Base-by-base conservation (phyloP, 2,329 filamentous ascomycete species). In the Periglandula ipomoeae region DNA sequence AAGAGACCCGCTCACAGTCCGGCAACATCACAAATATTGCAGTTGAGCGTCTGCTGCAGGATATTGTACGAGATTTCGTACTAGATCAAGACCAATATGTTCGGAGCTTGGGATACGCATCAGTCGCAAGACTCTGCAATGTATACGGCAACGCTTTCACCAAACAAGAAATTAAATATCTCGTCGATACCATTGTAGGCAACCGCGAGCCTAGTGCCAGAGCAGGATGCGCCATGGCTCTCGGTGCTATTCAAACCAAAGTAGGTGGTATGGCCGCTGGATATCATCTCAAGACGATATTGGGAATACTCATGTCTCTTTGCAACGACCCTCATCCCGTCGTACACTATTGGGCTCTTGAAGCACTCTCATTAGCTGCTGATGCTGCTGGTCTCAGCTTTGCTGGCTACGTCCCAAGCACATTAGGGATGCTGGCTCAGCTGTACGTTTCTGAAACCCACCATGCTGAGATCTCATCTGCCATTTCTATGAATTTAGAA, bases 231-330 rank as follows among this genome's bases (percentile, higher is more conserved):
- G 93, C 94, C 15, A 88, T 94, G 72, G 89, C 93, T 11, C 71
- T 98, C 26, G 93, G 93, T 8, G 87, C 85, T 49, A 97, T 98
- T 46, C 90, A 98, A 67, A 87, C 89, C 17, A 89, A 95, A 64
- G 87, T 98, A 30, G 94, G 93, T 50, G 91, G 93, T 49, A 97
- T 98, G 90, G 93, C 93, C 47, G 93, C 93, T 48, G 89, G 90
- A 3, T 89, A 93, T 58, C 93, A 98, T 63, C 75, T 98, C 45
- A 97, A 97, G 70, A 96, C 89, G 1, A 96, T 98, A 44, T 78
- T 96, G n/a, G 87, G 91, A 17, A 94, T 98, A 35, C 72, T 98
- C n/a, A 95, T 97, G 86, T 97, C 93, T 7, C 76, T 98, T 9
- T 91, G 89, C 64, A 95, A 90, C 57, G 93, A 98, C 61, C 88